A percentile compares a stretch with the other conserved stretches of the same genome.
These are phyloP conservation scores for Balakata baccata DNA, from an alignment of 345 rosid genomes.

Conservation along the genomic window DNA sequence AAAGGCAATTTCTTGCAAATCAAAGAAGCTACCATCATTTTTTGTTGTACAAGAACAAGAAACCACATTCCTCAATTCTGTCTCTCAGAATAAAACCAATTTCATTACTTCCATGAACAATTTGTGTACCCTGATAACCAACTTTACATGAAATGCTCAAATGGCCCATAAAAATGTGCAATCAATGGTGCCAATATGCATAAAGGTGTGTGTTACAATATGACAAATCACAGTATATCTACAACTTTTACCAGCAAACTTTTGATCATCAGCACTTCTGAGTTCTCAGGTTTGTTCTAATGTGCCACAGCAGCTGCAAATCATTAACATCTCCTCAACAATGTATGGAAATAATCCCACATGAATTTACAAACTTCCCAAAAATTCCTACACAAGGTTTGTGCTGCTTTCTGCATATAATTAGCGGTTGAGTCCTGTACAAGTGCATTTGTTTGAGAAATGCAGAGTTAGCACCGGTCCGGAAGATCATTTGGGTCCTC, in stretches of 20 bases:
- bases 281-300: background rate
- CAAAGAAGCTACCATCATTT: too few relatives aligned
- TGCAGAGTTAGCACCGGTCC: slow-evolving; percentile 18
- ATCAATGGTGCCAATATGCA: slow-evolving; percentile 6
- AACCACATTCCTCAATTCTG: background rate
- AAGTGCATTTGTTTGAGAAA: slow-evolving; percentile 22
- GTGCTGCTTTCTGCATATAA: slow-evolving; percentile 45
- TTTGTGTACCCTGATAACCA: background rate
- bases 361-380: slow-evolving; percentile 23
- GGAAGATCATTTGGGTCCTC: slow-evolving; percentile 33
- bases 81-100: background rate
- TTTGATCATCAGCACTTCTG: background rate
- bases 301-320: background rate
- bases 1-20: too few relatives aligned
- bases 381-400: slow-evolving; percentile 21
- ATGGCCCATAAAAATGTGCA: background rate
- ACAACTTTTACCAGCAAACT: slow-evolving; percentile 5
- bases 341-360: slow-evolving; percentile 22
- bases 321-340: slow-evolving; percentile 2
- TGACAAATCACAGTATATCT: slow-evolving; percentile 14
- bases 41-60: too few relatives aligned
- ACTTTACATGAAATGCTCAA: background rate
- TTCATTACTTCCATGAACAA: background rate
- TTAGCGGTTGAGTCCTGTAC: slow-evolving; percentile 27
- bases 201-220: slow-evolving; percentile 2